A percentile compares a stretch with the other conserved stretches of the same genome.
Conservation (phyloP, 1,284 basidiomycete species). For the Sanghuangporus weigelae region DNA sequence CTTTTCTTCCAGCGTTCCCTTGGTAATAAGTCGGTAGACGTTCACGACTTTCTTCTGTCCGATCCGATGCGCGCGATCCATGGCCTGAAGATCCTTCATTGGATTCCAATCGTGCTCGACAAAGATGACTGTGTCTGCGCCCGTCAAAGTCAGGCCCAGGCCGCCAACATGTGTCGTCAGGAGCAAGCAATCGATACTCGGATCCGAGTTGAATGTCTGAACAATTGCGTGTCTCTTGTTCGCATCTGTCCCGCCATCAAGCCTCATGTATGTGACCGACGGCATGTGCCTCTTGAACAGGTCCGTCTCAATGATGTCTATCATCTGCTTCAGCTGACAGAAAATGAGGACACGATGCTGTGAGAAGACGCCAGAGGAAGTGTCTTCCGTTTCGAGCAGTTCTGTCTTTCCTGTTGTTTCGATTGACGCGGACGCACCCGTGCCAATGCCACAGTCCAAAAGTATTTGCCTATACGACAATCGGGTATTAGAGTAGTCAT, state of each 20-base stretch:
- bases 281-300: constrained; percentile 93
- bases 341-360: constrained; percentile 98
- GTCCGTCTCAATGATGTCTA: constrained; percentile 95
- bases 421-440: constrained; percentile 35
- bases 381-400: constrained; percentile 51
- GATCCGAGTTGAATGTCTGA: constrained; percentile 97
- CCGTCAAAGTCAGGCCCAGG: constrained; percentile 92
- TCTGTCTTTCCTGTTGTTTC: constrained; percentile 57
- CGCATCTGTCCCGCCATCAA: constrained; percentile 88
- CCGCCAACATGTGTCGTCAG: constrained; percentile 98
- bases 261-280: constrained; percentile 94
- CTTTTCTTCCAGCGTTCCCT: constrained; percentile 97
- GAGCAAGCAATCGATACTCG: constrained; percentile 94
- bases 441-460: constrained; percentile 91
- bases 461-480: constrained; percentile 73
- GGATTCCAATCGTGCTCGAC: constrained; percentile 99
- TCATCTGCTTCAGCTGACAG: constrained; percentile 99
- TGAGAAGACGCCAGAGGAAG: constrained; percentile 62
- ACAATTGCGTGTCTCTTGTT: constrained; percentile 93
- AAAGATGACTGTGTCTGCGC: constrained; percentile 98
- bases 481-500: background rate
- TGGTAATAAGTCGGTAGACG: constrained; percentile 95
- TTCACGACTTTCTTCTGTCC: constrained; percentile 99
- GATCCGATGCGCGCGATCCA: constrained; percentile 98
- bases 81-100: constrained; percentile 99